Base-by-base conservation (phyloP, 2,329 filamentous ascomycete species). In the Cladosporium velox region DNA sequence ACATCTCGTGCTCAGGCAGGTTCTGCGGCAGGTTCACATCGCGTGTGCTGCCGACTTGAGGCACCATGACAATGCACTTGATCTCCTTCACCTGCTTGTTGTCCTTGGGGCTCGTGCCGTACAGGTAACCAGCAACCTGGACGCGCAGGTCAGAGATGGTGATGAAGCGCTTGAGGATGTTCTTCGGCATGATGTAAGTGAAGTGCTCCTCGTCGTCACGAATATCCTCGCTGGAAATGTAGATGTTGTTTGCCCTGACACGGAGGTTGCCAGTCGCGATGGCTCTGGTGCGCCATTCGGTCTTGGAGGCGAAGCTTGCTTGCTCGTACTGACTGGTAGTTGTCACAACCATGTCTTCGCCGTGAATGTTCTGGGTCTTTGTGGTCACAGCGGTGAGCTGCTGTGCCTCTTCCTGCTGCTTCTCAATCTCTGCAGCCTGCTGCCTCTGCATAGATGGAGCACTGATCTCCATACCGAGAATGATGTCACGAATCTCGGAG, bases 161-260 rank as follows among this genome's bases (percentile, higher is more conserved):
- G 81, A 99, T 98, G 84, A 99, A 99, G 70, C 92, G 91, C 85
- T 97, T 97, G 74, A 99, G 86, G 59, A 99, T 90, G 78, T 99
- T 99, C 87, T 98, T 99, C 0, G 95, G 95, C 92, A 99, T 97
- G 74, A 99, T 91, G 75, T 98, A 99, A 0, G 94, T 99, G 76
- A 91, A 90, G 74, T 89, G 86, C 47, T 93, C 92, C 67, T 97
- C 93, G 67, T 97, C 93, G 70, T 95, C 87, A 64, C 93, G 91
- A 70, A 94, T 91, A 76, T 98, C 95, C 64, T 97, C 93, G 0
- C 93, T 95, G 8, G 95, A 97, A 72, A 99, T 96, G 79, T 98
- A 99, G 75, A 99, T 97, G 80, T 99, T 97, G 85, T 98, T 99
- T 59, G 95, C 88, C 70, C 95, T 86, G 58, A 93, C 97, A 55